phyloP scores from a whole-genome alignment of 192 early-diverging fungal species.

The Lunasporangiospora selenospora region DNA sequence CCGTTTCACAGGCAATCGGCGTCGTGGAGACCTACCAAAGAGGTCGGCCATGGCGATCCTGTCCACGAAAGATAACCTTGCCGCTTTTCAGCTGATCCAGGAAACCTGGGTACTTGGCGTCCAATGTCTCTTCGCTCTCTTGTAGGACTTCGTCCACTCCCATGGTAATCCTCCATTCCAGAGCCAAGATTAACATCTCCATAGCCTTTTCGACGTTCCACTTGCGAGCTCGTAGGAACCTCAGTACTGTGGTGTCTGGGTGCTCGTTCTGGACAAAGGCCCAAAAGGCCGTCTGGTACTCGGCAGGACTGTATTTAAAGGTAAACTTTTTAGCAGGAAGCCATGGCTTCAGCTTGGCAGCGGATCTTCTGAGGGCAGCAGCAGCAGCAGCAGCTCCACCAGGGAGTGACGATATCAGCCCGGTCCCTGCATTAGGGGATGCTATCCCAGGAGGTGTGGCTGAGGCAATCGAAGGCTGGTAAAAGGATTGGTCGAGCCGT shows the following conservation, averaged over 20 bases:
- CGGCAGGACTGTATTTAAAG: conserved; percentile 36
- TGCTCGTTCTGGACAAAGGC: conserved; percentile 65
- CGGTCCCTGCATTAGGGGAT: conserved; percentile 8
- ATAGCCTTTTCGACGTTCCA: conserved; percentile 83
- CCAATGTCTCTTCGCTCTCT: conserved; percentile 53
- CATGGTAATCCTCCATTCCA: conserved; percentile 75
- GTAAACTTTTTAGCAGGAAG: conserved; percentile 41
- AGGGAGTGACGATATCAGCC: conserved; percentile 17
- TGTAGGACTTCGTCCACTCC: conserved; percentile 54
- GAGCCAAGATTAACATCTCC: conserved; percentile 69
- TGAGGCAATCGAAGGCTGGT: conserved; percentile 37
- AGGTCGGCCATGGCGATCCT: conserved; percentile 52
- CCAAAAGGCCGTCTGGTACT: conserved; percentile 69
- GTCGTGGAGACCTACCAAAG: conserved; percentile 46
- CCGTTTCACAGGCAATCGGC: too few relatives aligned
- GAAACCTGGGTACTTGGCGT: conserved; percentile 49
- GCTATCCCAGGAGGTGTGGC: conserved; percentile 6
- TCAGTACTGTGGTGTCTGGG: conserved; percentile 73
- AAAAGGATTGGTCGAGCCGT: conserved; percentile 24
- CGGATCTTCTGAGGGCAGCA: conserved; percentile 30
- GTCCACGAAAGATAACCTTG: conserved; percentile 56
- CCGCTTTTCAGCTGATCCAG: conserved; percentile 51
- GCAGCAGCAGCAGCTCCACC: conserved; percentile 29
- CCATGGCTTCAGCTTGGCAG: conserved; percentile 42
- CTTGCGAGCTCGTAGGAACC: conserved; percentile 87